Conservation (phyloP, 495 filamentous ascomycete genomes). For the Aspergillus leporis region DNA sequence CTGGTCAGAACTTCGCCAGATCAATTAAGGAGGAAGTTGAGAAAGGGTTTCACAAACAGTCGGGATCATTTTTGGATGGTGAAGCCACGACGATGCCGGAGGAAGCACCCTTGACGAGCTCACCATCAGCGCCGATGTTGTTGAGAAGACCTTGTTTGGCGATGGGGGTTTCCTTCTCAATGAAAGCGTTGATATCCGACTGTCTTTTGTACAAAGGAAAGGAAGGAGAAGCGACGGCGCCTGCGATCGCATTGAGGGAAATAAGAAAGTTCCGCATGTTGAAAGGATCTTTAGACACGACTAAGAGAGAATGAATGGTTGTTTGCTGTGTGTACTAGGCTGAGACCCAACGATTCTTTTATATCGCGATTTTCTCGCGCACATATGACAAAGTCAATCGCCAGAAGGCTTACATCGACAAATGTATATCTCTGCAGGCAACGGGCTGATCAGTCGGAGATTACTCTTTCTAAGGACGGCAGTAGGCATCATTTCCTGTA, state of each 20-base stretch:
- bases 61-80: slow-evolving; percentile 52
- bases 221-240: not conserved
- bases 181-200: slow-evolving; percentile 46
- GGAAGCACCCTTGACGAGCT: slow-evolving; percentile 42
- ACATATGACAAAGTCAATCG: not conserved
- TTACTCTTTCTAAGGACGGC: not conserved
- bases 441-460: slow-evolving; percentile 8
- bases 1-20: not conserved
- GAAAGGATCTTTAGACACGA: not conserved
- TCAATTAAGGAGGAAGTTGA: not conserved
- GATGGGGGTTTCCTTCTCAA: slow-evolving; percentile 53
- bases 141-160: slow-evolving; percentile 56
- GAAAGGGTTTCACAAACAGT: slow-evolving; percentile 43
- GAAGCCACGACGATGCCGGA: slow-evolving; percentile 57
- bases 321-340: not conserved
- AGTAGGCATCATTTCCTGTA: not conserved
- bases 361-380: not conserved
- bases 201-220: not conserved
- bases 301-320: not conserved
- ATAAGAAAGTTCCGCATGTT: not conserved
- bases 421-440: not conserved
- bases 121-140: slow-evolving; percentile 57
- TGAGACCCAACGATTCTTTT: not conserved
- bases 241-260: not conserved
- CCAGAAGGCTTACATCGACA: not conserved